Evolutionary conservation across 1,139 yeast species (phyloP), one percentile per base, ranked within the genome.

Genomic region (Pichia sp.): DNA sequence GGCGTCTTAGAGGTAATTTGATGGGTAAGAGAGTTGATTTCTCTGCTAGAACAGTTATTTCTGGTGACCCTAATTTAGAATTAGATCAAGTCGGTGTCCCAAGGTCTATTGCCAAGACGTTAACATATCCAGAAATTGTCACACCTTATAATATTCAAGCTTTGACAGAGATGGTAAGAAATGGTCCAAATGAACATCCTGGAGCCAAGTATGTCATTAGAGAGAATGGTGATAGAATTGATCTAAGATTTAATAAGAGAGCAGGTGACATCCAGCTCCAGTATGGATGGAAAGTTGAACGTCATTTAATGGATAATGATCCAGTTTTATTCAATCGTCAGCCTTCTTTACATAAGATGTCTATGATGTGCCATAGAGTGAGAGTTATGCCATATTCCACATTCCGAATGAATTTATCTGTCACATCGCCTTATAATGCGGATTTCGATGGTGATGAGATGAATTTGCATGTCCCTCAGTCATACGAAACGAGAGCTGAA

Each of bases 371-470:
- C n/a, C 99, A 95, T 71, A 83, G 97, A 75, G 99, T 93, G 44
- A 91, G 89, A 70, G 99, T 93, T 52, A 92, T 95, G 97, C 99
- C 99, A 14, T 95, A 92, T 70, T 92, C 98, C 4, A 93, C 99
- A 0, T 95, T 95, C 77, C 85, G 99, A 75, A 78, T 95, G 75
- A 95, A 93, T 70, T 77, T 95, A 70, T 93, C 98, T 16, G 99
- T 93, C 51, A 93, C 99, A 0, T 90, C 98, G 16, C 99, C 99
- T 30, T 95, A 95, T 74, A 95, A 95, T 75, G 99, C 99, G 51
- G 99, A 95, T 87, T 95, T 95, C 79, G 99, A 95, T 76, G 99
- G 99, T 78, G 99, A 95, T 73, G 99, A 95, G 75, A 95, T 95
- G 99, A 95, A 95, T 74, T 86, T 95, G 75, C 99, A 95, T 70